phyloP scores from a whole-genome alignment of 1,139 yeast genomes.

The Yamadazyma kanchanaburiensis region DNA sequence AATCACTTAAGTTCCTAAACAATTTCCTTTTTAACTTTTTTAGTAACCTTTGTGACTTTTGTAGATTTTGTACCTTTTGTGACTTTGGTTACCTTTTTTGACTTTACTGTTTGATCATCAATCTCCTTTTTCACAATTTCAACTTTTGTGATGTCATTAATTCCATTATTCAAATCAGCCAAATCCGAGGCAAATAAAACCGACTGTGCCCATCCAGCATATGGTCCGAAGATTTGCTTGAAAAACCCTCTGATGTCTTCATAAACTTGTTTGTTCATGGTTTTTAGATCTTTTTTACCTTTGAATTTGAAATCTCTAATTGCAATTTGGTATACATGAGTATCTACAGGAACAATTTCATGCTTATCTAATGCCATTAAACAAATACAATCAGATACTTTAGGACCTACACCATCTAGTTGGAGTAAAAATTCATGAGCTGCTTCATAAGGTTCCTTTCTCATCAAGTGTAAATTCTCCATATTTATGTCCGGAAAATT shows the following conservation, averaged over 20 bases:
- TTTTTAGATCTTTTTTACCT: conserved; percentile 42
- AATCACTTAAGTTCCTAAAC: too few species aligned
- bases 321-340: conserved; percentile 94
- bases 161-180: conserved; percentile 57
- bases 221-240: conserved; percentile 73
- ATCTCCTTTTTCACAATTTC: conserved; percentile 2
- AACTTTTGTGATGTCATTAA: conserved; percentile 22
- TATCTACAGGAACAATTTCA: conserved; percentile 91
- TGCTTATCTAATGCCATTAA: conserved; percentile 89
- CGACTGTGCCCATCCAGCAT: conserved; percentile 98
- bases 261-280: conserved; percentile 59
- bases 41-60: too few species aligned
- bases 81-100: too few species aligned
- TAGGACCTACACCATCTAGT: conserved; percentile 92
- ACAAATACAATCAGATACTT: conserved; percentile 91
- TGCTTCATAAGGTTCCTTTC: conserved; percentile 47
- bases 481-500: conserved; percentile 30
- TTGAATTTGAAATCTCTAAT: conserved; percentile 70
- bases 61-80: too few species aligned
- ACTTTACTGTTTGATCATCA: too few species aligned
- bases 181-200: conserved; percentile 87
- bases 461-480: conserved; percentile 30
- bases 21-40: too few species aligned
- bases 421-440: conserved; percentile 65
- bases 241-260: conserved; percentile 60